Percentiles rank a stretch among this genome's conserved stretches.
These are phyloP conservation scores for Podospora tetraspora DNA, from an alignment of 495 filamentous ascomycete species.

Conservation along the genomic window DNA sequence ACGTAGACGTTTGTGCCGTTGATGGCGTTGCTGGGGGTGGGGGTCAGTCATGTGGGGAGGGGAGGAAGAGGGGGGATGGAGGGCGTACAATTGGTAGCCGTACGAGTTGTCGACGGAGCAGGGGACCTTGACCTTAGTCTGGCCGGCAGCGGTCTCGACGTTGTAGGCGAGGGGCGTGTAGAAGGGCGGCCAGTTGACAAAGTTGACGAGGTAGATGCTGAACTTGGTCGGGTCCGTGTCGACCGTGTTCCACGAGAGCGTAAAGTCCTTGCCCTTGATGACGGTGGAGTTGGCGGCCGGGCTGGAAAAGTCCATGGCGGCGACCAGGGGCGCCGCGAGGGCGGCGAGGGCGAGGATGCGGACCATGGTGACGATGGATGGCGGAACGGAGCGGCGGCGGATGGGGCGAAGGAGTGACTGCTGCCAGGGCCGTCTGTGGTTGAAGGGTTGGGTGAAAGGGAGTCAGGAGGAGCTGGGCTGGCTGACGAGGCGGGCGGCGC, in stretches of 20 bases:
- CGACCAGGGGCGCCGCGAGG: slow-evolving; percentile 29
- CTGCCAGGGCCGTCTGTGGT: slow-evolving; percentile 6
- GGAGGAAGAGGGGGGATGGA: background rate
- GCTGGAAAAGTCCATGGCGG: slow-evolving; percentile 27
- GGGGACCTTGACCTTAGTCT: slow-evolving; percentile 35
- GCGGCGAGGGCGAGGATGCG: slow-evolving; percentile 23
- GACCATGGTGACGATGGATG: slow-evolving; percentile 19
- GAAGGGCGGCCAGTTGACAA: slow-evolving; percentile 44
- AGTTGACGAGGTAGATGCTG: slow-evolving; percentile 47
- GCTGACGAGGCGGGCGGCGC: background rate
- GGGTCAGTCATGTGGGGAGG: background rate
- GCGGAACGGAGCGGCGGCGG: background rate
- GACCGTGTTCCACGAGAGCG: slow-evolving; percentile 39
- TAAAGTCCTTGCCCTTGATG: slow-evolving; percentile 32
- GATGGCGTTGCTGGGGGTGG: slow-evolving; percentile 36
- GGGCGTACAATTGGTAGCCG: slow-evolving; percentile 40
- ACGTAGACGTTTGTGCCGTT: slow-evolving; percentile 48
- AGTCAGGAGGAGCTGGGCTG: too few species aligned
- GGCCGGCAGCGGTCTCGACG: slow-evolving; percentile 30
- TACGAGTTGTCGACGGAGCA: slow-evolving; percentile 37
- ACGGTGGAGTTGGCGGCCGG: slow-evolving; percentile 32
- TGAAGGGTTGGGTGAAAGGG: background rate
- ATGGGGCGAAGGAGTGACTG: slow-evolving; percentile 26
- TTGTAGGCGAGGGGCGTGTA: slow-evolving; percentile 37
- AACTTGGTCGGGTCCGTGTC: slow-evolving; percentile 43